Conservation (phyloP, 257 asterid genomes). For the Solanum paucissectum region DNA sequence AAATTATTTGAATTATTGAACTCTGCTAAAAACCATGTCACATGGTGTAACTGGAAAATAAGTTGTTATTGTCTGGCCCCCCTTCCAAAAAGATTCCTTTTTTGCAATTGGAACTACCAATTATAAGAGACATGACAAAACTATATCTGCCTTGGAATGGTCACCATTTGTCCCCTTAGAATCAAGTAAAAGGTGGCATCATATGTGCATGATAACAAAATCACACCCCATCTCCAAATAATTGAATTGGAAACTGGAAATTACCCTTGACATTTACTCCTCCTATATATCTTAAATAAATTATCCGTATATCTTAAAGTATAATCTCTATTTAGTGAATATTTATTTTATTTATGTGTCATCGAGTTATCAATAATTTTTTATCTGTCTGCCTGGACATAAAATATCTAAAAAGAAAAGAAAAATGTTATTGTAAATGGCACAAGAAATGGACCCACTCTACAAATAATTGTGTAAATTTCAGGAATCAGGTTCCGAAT, state of each 20-base stretch:
- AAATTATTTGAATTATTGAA: neutral
- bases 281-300: no score
- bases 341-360: no score
- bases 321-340: no score
- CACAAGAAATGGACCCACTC: neutral
- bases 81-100: neutral
- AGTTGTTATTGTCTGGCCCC: neutral
- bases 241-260: neutral
- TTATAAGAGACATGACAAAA: slow-evolving; percentile 3
- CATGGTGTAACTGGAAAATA: neutral
- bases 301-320: neutral
- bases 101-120: neutral
- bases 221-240: neutral
- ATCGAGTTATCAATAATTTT: no score
- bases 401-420: no score
- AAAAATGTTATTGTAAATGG: no score
- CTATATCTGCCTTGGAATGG: slow-evolving; percentile 1
- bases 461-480: no score
- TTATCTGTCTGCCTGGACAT: no score
- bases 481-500: no score
- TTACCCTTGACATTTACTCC: neutral
- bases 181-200: neutral
- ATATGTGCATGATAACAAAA: neutral
- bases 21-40: neutral
- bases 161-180: neutral